Evolutionary conservation across 108 stramenopile species (phyloP).

Genomic region (Cyclotella sp.): DNA sequence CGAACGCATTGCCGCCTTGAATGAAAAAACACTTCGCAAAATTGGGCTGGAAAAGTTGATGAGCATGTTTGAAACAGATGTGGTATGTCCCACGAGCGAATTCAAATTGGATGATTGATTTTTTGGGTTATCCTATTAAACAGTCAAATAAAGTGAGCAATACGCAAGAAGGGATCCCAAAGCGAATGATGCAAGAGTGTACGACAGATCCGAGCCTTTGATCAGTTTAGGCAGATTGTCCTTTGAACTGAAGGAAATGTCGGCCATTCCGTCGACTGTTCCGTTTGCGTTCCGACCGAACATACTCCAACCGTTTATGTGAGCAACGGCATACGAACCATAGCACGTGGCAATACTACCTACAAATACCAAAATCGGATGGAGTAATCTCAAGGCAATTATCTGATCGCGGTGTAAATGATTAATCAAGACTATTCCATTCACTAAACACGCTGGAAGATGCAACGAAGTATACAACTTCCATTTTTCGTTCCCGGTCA

Average conservation of each 20-base stretch:
- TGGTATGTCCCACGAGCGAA: slow-evolving; percentile 3
- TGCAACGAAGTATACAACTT: slow-evolving; percentile 31
- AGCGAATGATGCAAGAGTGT: slow-evolving; percentile 27
- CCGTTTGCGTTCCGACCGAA: not conserved
- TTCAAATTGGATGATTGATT: not conserved
- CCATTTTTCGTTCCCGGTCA: slow-evolving; percentile 31
- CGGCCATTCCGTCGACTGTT: not conserved
- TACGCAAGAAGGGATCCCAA: slow-evolving; percentile 28
- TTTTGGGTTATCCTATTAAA: not conserved
- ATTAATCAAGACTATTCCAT: slow-evolving; percentile 43
- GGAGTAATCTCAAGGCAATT: slow-evolving; percentile 21
- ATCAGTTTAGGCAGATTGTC: not conserved
- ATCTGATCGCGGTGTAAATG: slow-evolving; percentile 42
- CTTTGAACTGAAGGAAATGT: not conserved
- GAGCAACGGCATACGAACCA: slow-evolving; percentile 26
- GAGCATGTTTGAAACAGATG: slow-evolving; percentile 36
- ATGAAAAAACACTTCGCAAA: slow-evolving; percentile 53
- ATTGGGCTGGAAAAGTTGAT: slow-evolving; percentile 49
- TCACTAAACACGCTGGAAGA: slow-evolving; percentile 33
- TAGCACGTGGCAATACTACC: slow-evolving; percentile 25
- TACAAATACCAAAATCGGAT: slow-evolving; percentile 36
- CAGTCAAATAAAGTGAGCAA: slow-evolving; percentile 19
- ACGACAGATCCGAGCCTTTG: slow-evolving; percentile 17
- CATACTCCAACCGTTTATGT: slow-evolving; percentile 24
- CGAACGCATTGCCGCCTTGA: slow-evolving; percentile 60